Evolutionary conservation across 2,329 filamentous ascomycete genomes (phyloP).

Genomic region (Xylaria sp.): DNA sequence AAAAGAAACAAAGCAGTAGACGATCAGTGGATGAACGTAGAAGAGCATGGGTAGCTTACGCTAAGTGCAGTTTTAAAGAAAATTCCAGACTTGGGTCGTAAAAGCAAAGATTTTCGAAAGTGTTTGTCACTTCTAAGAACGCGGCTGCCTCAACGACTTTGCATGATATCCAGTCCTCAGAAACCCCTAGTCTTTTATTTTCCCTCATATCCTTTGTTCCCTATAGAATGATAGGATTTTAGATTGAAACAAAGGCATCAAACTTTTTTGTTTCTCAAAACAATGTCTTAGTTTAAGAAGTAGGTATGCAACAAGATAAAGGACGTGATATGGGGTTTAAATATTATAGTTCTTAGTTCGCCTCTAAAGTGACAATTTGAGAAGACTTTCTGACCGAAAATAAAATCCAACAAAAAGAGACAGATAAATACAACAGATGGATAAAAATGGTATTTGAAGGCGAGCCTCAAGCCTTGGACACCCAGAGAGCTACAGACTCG

Average conservation of each 20-base stretch:
- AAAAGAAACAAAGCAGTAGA: not conserved
- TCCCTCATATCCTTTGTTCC: not conserved
- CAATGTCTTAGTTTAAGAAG: not conserved
- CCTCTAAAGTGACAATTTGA: not conserved
- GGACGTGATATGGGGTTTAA: not conserved
- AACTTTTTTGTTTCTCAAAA: not conserved
- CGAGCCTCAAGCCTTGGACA: not conserved
- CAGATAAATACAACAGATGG: no score
- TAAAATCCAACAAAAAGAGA: not conserved
- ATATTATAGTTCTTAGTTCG: not conserved
- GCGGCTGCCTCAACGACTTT: not conserved
- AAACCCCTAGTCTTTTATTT: not conserved
- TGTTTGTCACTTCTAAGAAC: not conserved
- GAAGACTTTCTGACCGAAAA: not conserved
- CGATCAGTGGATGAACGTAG: not conserved
- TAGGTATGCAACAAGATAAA: not conserved
- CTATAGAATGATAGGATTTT: not conserved
- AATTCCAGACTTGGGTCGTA: not conserved
- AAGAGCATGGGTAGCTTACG: not conserved
- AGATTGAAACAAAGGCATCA: slow-evolving; percentile 5
- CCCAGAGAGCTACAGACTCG: not conserved
- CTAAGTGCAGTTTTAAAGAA: not conserved
- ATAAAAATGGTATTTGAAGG: slow-evolving; percentile 12
- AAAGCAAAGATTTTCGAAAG: not conserved
- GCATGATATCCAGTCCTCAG: not conserved